phyloP scores from a whole-genome alignment of 768 basidiomycete species.

The Holtermannia corniformis region DNA sequence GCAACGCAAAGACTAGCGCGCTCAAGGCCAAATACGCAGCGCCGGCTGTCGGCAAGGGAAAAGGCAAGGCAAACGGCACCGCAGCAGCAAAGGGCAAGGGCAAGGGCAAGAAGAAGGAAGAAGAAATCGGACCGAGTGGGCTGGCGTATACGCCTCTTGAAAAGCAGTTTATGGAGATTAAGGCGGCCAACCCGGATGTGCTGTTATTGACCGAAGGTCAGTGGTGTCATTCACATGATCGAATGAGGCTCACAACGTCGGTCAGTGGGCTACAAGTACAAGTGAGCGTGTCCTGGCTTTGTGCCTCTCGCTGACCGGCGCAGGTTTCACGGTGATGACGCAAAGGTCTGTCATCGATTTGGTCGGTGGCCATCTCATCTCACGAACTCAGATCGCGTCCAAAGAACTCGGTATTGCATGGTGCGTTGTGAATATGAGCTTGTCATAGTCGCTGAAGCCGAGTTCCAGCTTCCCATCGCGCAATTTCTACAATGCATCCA shows the following conservation, averaged over 20 bases:
- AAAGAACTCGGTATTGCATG: conserved; percentile 39
- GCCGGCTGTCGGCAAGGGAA: conserved; percentile 3
- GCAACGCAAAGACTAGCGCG: conserved; percentile 12
- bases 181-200: conserved; percentile 36
- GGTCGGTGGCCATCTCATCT: not conserved
- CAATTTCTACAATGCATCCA: conserved; percentile 42
- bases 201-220: conserved; percentile 39
- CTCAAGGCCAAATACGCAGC: conserved; percentile 7
- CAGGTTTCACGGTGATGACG: conserved; percentile 42
- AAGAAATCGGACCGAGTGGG: conserved; percentile 39
- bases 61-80: conserved; percentile 4
- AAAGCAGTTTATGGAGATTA: conserved; percentile 41
- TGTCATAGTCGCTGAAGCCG: not conserved
- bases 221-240: not conserved
- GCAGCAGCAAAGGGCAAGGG: conserved; percentile 9
- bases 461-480: conserved; percentile 33
- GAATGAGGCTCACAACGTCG: not conserved
- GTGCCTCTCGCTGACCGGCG: conserved; percentile 5
- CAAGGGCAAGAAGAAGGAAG: conserved; percentile 36
- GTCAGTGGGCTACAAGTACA: conserved; percentile 41
- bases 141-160: conserved; percentile 40
- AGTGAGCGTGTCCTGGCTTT: conserved; percentile 11
- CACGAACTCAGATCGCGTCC: conserved; percentile 23
- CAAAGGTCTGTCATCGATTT: conserved; percentile 21
- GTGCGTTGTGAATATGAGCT: conserved; percentile 11